These are phyloP conservation scores for Aspergillus sp. DNA, from an alignment of 2,329 filamentous ascomycete species.

Conservation along the genomic window DNA sequence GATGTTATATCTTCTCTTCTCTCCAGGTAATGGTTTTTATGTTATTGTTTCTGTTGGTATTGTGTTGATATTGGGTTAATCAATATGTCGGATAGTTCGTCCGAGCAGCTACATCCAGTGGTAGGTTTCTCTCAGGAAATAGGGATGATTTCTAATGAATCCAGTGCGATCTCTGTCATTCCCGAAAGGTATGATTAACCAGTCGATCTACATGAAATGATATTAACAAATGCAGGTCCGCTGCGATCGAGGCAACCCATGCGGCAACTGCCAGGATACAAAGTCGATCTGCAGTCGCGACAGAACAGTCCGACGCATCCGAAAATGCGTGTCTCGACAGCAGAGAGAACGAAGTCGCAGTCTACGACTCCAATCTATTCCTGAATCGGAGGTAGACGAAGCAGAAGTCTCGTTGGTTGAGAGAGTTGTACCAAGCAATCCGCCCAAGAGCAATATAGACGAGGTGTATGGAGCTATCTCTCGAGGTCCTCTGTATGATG, in stretches of 20 bases:
- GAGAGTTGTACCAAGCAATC: slow-evolving; percentile 2
- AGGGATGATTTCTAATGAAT: not conserved
- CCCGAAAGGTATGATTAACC: slow-evolving; percentile 10
- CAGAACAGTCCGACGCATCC: not conserved
- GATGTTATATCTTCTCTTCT: no score
- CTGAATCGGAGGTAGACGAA: no score
- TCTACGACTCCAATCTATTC: no score
- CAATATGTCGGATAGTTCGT: no score
- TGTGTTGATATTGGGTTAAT: no score
- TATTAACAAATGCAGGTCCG: slow-evolving; percentile 11
- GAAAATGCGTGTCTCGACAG: no score
- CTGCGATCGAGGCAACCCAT: slow-evolving; percentile 16
- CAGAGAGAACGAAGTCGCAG: no score
- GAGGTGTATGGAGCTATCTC: slow-evolving; percentile 2
- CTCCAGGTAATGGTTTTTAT: no score
- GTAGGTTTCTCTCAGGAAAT: no score
- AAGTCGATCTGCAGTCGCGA: slow-evolving; percentile 8
- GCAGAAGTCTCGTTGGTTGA: no score
- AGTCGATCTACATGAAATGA: not conserved
- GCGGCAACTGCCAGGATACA: slow-evolving; percentile 18
- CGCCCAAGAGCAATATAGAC: not conserved
- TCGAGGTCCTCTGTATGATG: slow-evolving; percentile 10
- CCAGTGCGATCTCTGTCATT: slow-evolving; percentile 15
- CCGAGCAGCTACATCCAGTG: no score
- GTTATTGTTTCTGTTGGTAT: no score